Percentiles rank a stretch among this genome's conserved stretches.
Conservation (phyloP, 148 eudicot species). For the Rhododendron ferrugineum region DNA sequence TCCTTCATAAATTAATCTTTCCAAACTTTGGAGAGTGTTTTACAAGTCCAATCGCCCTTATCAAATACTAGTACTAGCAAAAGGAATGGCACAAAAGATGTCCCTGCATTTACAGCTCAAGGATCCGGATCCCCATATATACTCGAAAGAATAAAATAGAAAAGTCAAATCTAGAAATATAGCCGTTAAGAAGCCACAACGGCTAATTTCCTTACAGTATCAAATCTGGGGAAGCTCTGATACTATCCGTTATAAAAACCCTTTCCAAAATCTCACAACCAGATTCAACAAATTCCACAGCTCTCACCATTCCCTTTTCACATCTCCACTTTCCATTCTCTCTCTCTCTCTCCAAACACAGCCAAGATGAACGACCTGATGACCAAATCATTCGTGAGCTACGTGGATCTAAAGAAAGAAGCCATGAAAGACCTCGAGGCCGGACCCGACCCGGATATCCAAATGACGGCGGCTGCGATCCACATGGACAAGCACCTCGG, state of each 20-base stretch:
- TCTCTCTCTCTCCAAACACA: conserved; percentile 10
- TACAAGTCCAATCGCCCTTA: background rate
- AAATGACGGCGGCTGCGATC: conserved; percentile 29
- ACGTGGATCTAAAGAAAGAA: conserved; percentile 74
- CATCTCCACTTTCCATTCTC: background rate
- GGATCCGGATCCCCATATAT: too few relatives aligned
- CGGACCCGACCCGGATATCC: conserved; percentile 43
- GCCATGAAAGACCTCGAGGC: conserved; percentile 56
- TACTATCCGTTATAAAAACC: background rate
- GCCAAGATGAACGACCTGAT: conserved; percentile 75
- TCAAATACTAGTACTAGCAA: background rate
- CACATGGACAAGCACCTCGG: conserved; percentile 60
- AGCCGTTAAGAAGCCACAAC: conserved; percentile 29
- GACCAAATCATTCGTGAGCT: conserved; percentile 88
- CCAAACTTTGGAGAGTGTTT: background rate
- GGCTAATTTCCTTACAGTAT: conserved; percentile 6
- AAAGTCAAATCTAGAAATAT: conserved; percentile 1
- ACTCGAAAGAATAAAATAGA: background rate
- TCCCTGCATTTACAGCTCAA: background rate
- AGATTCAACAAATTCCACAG: too few relatives aligned
- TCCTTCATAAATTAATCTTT: too few relatives aligned
- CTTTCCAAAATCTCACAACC: background rate
- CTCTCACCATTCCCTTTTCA: background rate
- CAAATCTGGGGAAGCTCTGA: background rate
- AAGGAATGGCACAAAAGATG: too few relatives aligned